A percentile compares a stretch with the other conserved stretches of the same genome.
These are phyloP conservation scores for Colletotrichum destructivum DNA, from an alignment of 2,329 filamentous ascomycete genomes.

Conservation along the genomic window DNA sequence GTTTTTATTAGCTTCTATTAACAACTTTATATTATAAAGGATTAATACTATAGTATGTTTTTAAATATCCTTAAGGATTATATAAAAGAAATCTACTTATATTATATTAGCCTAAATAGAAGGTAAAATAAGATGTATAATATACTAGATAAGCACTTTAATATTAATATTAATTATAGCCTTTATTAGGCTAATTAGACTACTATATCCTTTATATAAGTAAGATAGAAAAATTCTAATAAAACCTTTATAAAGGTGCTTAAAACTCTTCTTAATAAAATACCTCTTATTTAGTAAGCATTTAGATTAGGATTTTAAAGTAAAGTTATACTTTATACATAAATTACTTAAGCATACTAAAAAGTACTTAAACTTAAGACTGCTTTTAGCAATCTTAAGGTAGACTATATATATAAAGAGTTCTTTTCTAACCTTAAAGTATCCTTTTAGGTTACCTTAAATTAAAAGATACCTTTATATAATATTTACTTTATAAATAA, in stretches of 20 bases:
- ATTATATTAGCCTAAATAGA: too few species aligned
- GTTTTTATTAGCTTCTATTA: too few species aligned
- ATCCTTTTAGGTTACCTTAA: neutral
- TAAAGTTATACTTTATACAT: neutral
- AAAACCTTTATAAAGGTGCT: neutral
- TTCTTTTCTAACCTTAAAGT: neutral
- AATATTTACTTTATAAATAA: neutral
- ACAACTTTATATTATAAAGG: neutral
- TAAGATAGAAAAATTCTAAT: neutral
- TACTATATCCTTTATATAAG: neutral
- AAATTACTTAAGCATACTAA: neutral
- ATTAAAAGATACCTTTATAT: neutral
- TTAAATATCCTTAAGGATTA: too few species aligned
- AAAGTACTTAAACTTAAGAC: neutral
- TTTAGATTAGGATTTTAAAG: neutral
- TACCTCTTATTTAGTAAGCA: neutral
- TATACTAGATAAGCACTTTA: too few species aligned
- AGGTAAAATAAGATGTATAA: too few species aligned
- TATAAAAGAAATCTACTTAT: too few species aligned
- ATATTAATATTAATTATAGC: neutral
- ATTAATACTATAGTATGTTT: neutral
- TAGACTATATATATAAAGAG: neutral
- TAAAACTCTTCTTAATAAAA: neutral
- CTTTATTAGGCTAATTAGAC: neutral
- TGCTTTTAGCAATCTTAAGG: neutral